Evolutionary conservation across 2,329 filamentous ascomycete genomes (phyloP).

Genomic region (Fusarium transvaalense): DNA sequence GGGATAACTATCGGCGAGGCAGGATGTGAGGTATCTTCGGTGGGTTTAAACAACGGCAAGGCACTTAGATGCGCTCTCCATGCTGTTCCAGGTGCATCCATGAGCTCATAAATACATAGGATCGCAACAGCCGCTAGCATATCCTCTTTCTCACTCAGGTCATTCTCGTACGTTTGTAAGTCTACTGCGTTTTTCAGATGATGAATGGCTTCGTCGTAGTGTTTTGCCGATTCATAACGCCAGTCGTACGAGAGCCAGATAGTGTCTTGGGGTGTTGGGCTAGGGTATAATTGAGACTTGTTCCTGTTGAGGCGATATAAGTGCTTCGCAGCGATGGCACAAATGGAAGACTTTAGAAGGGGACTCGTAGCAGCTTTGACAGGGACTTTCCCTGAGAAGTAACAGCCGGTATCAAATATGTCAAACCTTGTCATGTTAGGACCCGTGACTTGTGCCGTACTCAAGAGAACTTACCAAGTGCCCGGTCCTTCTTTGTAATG

Average conservation of each 20-base stretch:
- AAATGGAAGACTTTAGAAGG: constrained; percentile 36
- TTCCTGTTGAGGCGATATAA: constrained; percentile 12
- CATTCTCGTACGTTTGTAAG: constrained; percentile 57
- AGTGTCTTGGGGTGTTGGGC: background rate
- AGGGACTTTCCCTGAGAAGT: constrained; percentile 44
- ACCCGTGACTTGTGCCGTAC: fast-evolving
- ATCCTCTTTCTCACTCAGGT: constrained; percentile 50
- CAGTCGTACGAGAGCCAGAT: constrained; percentile 27
- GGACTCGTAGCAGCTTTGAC: constrained; percentile 39
- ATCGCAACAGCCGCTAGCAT: constrained; percentile 75
- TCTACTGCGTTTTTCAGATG: constrained; percentile 35
- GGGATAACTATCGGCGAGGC: constrained; percentile 35
- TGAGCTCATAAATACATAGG: constrained; percentile 74
- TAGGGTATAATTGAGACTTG: fast-evolving
- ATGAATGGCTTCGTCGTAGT: constrained; percentile 42
- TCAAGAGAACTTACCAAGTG: constrained; percentile 14
- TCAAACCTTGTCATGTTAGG: constrained; percentile 32
- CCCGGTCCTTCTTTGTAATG: constrained; percentile 44
- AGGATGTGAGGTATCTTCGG: constrained; percentile 43
- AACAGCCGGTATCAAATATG: constrained; percentile 42
- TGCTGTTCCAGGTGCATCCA: constrained; percentile 72
- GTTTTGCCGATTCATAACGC: constrained; percentile 40
- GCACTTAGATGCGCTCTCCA: constrained; percentile 76
- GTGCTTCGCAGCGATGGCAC: constrained; percentile 42
- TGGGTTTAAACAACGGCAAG: constrained; percentile 70